Evolutionary conservation across 2,329 filamentous ascomycete species (phyloP).

Genomic region (Paecilomyces variotii): DNA sequence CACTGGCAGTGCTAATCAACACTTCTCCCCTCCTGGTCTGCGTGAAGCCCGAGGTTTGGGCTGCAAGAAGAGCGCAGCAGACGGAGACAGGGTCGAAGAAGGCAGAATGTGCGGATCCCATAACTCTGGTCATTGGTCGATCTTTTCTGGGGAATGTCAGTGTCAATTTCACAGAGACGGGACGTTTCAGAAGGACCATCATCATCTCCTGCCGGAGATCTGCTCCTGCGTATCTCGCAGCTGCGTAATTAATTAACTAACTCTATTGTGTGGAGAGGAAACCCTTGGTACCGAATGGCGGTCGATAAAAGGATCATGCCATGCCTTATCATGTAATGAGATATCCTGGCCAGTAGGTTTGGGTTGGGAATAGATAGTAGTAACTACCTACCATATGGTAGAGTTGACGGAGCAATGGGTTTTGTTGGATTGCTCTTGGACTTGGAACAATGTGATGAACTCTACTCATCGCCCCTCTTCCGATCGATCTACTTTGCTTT

Average conservation of each 20-base stretch:
- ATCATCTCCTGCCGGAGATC: neutral
- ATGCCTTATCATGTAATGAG: neutral
- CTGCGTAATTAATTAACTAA: neutral
- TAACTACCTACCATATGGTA: neutral
- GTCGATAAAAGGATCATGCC: neutral
- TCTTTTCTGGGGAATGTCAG: neutral
- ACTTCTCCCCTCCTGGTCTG: neutral
- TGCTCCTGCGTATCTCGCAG: neutral
- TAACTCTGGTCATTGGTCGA: constrained; percentile 1
- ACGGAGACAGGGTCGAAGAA: neutral
- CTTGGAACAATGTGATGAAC: neutral
- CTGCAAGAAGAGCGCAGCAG: neutral
- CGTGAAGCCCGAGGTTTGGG: neutral
- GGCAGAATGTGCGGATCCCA: neutral
- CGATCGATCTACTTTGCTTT: neutral
- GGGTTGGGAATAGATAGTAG: too few species aligned
- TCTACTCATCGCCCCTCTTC: neutral
- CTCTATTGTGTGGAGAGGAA: neutral
- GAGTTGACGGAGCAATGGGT: too few species aligned
- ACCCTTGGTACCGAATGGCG: neutral
- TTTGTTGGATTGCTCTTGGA: neutral
- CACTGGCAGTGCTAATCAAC: neutral
- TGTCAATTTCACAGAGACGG: constrained; percentile 1
- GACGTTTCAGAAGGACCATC: neutral
- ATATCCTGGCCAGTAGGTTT: too few species aligned